These are phyloP conservation scores for Capsella rubella DNA, from an alignment of 441 rosid genomes.

Conservation along the genomic window DNA sequence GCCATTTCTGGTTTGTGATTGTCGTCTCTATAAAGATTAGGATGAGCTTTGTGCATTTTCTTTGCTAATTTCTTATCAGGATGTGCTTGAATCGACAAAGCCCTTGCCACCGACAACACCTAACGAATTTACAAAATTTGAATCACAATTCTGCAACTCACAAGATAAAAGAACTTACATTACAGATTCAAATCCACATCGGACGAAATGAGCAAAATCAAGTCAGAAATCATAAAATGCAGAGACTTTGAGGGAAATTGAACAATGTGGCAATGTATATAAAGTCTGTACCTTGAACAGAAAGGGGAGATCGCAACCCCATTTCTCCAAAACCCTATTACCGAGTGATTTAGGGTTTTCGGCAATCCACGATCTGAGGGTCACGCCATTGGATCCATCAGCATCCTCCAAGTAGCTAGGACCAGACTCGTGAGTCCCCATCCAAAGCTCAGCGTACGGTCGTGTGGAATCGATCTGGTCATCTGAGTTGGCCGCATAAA, in stretches of 20 bases:
- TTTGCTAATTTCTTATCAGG: conserved; percentile 87
- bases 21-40: conserved; percentile 81
- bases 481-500: conserved; percentile 64
- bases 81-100: conserved; percentile 95
- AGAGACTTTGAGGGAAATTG: no score
- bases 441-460: conserved; percentile 81
- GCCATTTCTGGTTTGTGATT: conserved; percentile 99
- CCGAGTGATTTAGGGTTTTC: conserved; percentile 72
- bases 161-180: background rate
- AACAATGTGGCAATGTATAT: conserved; percentile 33
- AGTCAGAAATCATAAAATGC: no score
- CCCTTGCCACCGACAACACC: conserved; percentile 93
- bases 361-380: conserved; percentile 72
- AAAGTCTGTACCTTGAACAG: conserved; percentile 65
- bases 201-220: background rate
- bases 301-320: conserved; percentile 90
- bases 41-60: conserved; percentile 75
- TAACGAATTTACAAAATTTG: conserved; percentile 30
- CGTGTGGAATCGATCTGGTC: conserved; percentile 47
- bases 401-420: conserved; percentile 66
- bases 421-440: conserved; percentile 78
- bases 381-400: conserved; percentile 40
- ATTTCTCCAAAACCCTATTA: conserved; percentile 63
- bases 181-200: background rate
- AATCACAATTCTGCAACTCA: conserved; percentile 26